phyloP scores from a whole-genome alignment of 805 yeast species.

The Candida parachauliodes region DNA sequence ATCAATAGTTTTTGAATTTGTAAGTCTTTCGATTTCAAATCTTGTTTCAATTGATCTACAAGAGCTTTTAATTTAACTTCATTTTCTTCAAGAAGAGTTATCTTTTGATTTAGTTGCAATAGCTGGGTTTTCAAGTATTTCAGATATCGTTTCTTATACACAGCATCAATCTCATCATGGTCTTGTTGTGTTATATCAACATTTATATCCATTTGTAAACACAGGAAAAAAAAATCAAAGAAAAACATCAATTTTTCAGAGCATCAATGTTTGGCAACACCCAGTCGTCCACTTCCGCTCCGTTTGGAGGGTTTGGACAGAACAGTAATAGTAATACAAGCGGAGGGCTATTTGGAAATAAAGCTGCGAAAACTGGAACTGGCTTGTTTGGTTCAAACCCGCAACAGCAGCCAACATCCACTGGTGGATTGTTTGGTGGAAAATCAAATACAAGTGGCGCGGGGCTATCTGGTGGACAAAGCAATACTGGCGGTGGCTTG shows the following conservation, averaged over 20 bases:
- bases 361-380: slow-evolving; percentile 10
- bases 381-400: slow-evolving; percentile 6
- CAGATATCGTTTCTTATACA: not conserved
- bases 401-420: slow-evolving; percentile 7
- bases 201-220: slow-evolving; percentile 3
- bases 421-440: slow-evolving; percentile 11
- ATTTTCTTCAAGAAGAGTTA: not conserved
- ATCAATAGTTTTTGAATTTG: not conserved
- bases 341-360: slow-evolving; percentile 17
- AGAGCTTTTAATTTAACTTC: not conserved
- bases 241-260: not conserved
- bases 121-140: not conserved
- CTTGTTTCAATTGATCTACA: not conserved
- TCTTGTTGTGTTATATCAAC: not conserved
- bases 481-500: slow-evolving; percentile 8
- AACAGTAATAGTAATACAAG: not conserved
- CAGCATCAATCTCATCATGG: not conserved
- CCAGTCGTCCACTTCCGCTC: slow-evolving; percentile 5
- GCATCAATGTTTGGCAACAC: slow-evolving; percentile 4
- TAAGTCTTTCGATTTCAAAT: not conserved
- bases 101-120: not conserved
- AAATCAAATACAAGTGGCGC: slow-evolving; percentile 10
- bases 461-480: slow-evolving; percentile 20
- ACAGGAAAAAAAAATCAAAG: slow-evolving; percentile 1
- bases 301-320: slow-evolving; percentile 26